Percentiles rank a stretch among this genome's conserved stretches.
phyloP scores from a whole-genome alignment of 345 rosid species.

The Eutrema yunnanense region DNA sequence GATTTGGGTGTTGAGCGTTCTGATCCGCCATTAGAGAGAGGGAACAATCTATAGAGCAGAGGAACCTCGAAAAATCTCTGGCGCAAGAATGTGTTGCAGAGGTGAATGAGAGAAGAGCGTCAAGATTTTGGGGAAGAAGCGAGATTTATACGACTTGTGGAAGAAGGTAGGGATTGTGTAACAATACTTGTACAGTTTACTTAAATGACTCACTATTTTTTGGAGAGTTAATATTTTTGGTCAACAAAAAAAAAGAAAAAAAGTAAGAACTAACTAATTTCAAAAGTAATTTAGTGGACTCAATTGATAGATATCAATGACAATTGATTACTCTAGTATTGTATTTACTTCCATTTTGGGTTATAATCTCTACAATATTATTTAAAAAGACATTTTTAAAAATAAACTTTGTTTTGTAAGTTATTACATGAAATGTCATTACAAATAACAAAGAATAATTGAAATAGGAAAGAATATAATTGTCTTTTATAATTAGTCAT shows the following conservation, averaged over 20 bases:
- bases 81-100: constrained; percentile 1
- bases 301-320: too few relatives aligned
- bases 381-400: too few relatives aligned
- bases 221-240: background rate
- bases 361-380: background rate
- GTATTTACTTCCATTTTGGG: background rate
- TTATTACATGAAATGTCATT: too few relatives aligned
- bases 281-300: too few relatives aligned
- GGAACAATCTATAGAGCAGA: background rate
- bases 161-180: constrained; percentile 4
- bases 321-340: too few relatives aligned
- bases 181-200: background rate
- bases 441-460: too few relatives aligned
- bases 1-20: background rate
- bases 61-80: background rate
- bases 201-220: background rate
- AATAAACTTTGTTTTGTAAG: too few relatives aligned
- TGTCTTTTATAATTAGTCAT: too few relatives aligned
- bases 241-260: background rate
- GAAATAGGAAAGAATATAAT: too few relatives aligned
- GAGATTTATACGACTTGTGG: constrained; percentile 3
- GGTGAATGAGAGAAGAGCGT: background rate
- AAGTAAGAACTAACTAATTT: too few relatives aligned
- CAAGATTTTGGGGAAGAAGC: background rate
- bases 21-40: constrained; percentile 9